Percentiles rank a stretch among this genome's conserved stretches.
These are phyloP conservation scores for Raffaelea deltoideospora DNA, from an alignment of 2,329 filamentous ascomycete genomes.

Conservation along the genomic window DNA sequence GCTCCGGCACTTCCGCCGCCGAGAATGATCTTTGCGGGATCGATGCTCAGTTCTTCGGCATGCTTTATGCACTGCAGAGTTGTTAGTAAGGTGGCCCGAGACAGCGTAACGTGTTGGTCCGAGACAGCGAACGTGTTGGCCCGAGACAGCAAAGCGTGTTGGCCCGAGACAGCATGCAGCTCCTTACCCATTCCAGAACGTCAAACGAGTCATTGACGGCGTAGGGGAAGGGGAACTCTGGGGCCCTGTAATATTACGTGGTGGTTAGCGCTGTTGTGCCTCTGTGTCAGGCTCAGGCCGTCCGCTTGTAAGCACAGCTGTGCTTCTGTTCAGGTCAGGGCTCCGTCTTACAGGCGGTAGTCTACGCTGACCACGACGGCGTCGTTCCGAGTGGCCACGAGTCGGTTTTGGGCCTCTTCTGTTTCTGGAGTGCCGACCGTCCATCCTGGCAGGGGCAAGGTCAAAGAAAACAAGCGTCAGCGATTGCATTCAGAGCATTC, in stretches of 20 bases:
- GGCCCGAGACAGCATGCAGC: not conserved
- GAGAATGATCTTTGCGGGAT: slow-evolving; percentile 6
- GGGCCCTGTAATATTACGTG: slow-evolving; percentile 3
- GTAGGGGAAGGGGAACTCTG: slow-evolving; percentile 9
- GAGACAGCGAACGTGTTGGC: not conserved
- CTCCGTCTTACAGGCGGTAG: slow-evolving; percentile 5
- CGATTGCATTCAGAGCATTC: not conserved
- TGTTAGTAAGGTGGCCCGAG: not conserved
- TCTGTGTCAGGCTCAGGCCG: too few relatives aligned
- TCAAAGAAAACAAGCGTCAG: too few relatives aligned
- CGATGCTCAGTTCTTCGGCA: slow-evolving; percentile 2
- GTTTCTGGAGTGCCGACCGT: slow-evolving; percentile 7
- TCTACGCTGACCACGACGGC: slow-evolving; percentile 8
- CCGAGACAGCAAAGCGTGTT: too few relatives aligned
- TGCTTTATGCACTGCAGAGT: slow-evolving; percentile 1
- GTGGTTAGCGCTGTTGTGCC: too few relatives aligned
- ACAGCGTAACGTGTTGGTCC: too few relatives aligned
- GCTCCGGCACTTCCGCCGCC: slow-evolving; percentile 9
- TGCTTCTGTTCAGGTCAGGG: not conserved
- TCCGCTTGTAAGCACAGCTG: too few relatives aligned
- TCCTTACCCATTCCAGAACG: slow-evolving; percentile 6
- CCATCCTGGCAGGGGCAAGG: slow-evolving; percentile 7
- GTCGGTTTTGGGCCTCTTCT: slow-evolving; percentile 6
- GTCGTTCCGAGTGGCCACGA: slow-evolving; percentile 1
- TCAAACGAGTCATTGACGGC: slow-evolving; percentile 7